Evolutionary conservation across 306 rosid species (phyloP), one percentile per base, ranked within the genome.

Genomic region (Malus asiatica): DNA sequence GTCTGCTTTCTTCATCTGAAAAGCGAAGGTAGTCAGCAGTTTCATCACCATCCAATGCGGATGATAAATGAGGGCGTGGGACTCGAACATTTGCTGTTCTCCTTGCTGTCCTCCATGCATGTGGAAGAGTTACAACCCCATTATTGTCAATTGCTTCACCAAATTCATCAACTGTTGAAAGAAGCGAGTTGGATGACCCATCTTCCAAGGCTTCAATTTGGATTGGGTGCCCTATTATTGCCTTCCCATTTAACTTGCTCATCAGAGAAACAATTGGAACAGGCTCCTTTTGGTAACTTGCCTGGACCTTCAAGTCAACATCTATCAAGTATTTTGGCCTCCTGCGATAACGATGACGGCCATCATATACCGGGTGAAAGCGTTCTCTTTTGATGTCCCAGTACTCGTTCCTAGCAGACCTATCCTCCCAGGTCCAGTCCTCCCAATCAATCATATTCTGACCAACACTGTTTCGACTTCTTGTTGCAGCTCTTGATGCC

Each of bases 81-180:
- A 95, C 90, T 60, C 97, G 96, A 42, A 89, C 76, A 63, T 90
- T 92, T 22, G 99, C 97, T 15, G 99, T 92, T 81, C 99, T 90
- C 91, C 99, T 88, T 16, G 99, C 99, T 27, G 97, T 95, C 75
- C 93, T 90, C 99, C 99, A 95, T 80, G 97, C 92, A 11, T 89
- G 97, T 70, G 94, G 96, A 83, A 92, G 93, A 68, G 87, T 76
- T 46, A 92, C 71, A 66, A 76, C 83, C 77, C 91, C 92, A 64
- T 90, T 93, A 73, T 77, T 75, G 69, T 91, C 95, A 73, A 79
- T 70, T 19, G 84, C 83, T 70, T 83, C 84, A 64, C 84, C 86
- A 59, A 70, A 86, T 78, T 89, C 84, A 76, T 91, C 93, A 65
- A 83, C 59, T 62, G 87, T 74, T 71, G 94, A 72, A 76, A 95